Conservation (phyloP, 2,329 filamentous ascomycete species). For the Verticillium albo-atrum region DNA sequence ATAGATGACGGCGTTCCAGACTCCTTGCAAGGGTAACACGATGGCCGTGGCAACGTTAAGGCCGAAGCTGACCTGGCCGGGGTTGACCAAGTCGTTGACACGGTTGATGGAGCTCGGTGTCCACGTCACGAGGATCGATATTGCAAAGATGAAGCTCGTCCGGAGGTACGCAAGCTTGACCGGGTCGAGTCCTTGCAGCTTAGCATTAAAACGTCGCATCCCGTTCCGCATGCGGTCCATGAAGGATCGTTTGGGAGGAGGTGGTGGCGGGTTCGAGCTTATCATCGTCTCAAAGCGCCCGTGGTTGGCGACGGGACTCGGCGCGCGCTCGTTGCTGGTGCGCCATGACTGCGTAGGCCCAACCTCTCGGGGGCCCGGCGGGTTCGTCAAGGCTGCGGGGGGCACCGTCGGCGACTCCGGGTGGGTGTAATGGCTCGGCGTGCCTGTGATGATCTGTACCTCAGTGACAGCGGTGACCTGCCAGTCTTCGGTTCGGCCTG, state of each 20-base stretch:
- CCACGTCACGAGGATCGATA: slow-evolving; percentile 59
- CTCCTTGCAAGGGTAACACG: slow-evolving; percentile 72
- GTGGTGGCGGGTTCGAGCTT: slow-evolving; percentile 12
- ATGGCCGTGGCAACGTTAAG: slow-evolving; percentile 67
- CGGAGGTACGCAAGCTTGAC: slow-evolving; percentile 58
- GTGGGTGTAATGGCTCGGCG: slow-evolving; percentile 6
- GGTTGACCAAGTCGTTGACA: slow-evolving; percentile 61
- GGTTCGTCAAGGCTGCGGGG: background rate
- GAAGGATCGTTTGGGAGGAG: slow-evolving; percentile 4
- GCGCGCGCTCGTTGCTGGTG: slow-evolving; percentile 1
- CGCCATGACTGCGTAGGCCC: slow-evolving; percentile 5
- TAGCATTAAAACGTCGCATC: slow-evolving; percentile 20
- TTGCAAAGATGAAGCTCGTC: slow-evolving; percentile 57
- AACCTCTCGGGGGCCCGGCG: background rate
- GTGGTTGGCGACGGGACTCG: background rate
- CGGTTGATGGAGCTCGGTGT: slow-evolving; percentile 69
- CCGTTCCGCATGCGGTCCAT: slow-evolving; percentile 12
- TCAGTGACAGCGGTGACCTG: slow-evolving; percentile 51
- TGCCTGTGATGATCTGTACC: slow-evolving; percentile 36
- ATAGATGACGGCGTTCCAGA: slow-evolving; percentile 79
- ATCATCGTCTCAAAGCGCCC: slow-evolving; percentile 19
- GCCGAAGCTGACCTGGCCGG: slow-evolving; percentile 50
- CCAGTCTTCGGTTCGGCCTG: slow-evolving; percentile 26
- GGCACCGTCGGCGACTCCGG: slow-evolving; percentile 1
- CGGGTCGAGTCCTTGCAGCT: slow-evolving; percentile 43